Conservation (phyloP, 495 filamentous ascomycete species). For the Niebla homalea region DNA sequence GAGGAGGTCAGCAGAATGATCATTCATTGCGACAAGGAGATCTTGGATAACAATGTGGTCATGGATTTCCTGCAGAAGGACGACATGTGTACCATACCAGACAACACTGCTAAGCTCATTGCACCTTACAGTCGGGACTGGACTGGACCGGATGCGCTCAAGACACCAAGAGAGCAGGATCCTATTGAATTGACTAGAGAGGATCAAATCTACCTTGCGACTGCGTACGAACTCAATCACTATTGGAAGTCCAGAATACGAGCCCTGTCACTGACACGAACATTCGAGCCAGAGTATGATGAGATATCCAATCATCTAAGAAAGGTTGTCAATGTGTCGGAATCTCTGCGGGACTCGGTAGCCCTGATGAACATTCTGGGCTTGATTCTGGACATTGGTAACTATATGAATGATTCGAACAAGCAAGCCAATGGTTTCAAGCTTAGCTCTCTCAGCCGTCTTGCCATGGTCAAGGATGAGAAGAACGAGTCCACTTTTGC, state of each 20-base stretch:
- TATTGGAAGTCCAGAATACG: conserved; percentile 98
- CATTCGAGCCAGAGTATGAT: conserved; percentile 81
- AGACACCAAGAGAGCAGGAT: conserved; percentile 72
- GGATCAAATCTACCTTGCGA: conserved; percentile 88
- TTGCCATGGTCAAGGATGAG: conserved; percentile 97
- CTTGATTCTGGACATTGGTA: conserved; percentile 91
- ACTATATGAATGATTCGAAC: conserved; percentile 99
- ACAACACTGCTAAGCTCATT: conserved; percentile 81
- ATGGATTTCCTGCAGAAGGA: conserved; percentile 95
- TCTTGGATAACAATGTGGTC: conserved; percentile 84
- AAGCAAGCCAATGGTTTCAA: conserved; percentile 98
- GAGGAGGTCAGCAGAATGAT: conserved; percentile 85
- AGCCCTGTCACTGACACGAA: conserved; percentile 72
- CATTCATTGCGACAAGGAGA: conserved; percentile 84
- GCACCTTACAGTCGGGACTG: conserved; percentile 93
- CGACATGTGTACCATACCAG: conserved; percentile 80
- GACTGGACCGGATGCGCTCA: conserved; percentile 77
- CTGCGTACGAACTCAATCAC: conserved; percentile 88
- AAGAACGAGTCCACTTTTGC: conserved; percentile 96
- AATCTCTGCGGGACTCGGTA: conserved; percentile 79
- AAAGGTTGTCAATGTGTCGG: conserved; percentile 71
- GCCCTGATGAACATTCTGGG: conserved; percentile 91
- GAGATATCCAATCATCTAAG: conserved; percentile 71
- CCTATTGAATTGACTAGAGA: conserved; percentile 80
- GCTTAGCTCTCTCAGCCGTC: conserved; percentile 79